These are phyloP conservation scores for Paramecium sonneborni DNA, from an alignment of 73 alveolate genomes.

Conservation along the genomic window DNA sequence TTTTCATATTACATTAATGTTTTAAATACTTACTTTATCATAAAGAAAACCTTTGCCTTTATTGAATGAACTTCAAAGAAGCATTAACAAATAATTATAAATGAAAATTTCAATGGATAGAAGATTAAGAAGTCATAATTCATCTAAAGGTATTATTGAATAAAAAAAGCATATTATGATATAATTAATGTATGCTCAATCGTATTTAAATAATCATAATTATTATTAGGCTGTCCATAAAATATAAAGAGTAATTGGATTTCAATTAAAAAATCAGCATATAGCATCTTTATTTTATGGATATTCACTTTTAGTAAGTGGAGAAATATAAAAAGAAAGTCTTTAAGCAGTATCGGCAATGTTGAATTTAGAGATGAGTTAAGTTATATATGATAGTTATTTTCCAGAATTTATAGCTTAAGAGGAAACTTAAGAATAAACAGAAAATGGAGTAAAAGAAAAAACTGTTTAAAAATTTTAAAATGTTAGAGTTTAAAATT, in stretches of 20 bases:
- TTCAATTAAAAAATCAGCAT: background rate
- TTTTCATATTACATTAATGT: background rate
- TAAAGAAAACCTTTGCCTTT: background rate
- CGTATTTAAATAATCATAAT: background rate
- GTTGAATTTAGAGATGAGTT: background rate
- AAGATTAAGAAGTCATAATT: background rate
- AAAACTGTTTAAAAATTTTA: background rate
- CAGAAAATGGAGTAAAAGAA: background rate
- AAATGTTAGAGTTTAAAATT: background rate
- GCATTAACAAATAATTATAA: background rate
- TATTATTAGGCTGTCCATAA: background rate
- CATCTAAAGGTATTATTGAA: background rate
- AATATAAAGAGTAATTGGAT: background rate
- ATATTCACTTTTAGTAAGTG: background rate
- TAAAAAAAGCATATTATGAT: background rate
- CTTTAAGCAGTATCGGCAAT: background rate
- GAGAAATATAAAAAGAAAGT: background rate
- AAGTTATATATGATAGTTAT: background rate
- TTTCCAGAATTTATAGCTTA: background rate
- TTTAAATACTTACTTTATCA: background rate
- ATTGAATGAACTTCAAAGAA: background rate
- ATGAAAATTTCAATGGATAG: background rate
- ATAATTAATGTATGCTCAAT: background rate
- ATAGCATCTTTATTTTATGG: background rate
- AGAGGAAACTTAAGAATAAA: background rate